These are phyloP conservation scores for Dactylonectria estremocensis DNA, from an alignment of 2,329 filamentous ascomycete genomes.

Conservation along the genomic window DNA sequence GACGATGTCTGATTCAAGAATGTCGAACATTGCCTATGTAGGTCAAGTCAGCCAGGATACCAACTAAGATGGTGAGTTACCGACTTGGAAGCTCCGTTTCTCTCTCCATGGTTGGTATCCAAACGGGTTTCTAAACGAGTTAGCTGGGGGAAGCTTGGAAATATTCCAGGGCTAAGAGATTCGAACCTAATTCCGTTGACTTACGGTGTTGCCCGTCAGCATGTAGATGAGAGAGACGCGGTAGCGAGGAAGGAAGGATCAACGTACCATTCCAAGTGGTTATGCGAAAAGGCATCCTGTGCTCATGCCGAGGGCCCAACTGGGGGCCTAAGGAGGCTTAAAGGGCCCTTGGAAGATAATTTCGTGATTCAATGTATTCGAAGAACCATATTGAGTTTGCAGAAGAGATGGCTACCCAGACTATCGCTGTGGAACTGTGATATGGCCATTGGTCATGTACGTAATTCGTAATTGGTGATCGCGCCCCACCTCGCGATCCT, in stretches of 20 bases:
- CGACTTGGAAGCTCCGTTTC: slow-evolving; percentile 77
- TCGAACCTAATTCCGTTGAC: slow-evolving; percentile 85
- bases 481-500: slow-evolving; percentile 35
- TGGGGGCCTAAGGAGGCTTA: too few relatives aligned
- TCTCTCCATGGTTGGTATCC: slow-evolving; percentile 88
- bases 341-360: too few relatives aligned
- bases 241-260: not conserved
- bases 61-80: slow-evolving; percentile 12
- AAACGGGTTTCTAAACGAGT: slow-evolving; percentile 78
- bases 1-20: slow-evolving; percentile 91
- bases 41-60: not conserved
- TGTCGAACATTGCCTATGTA: slow-evolving; percentile 89
- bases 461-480: slow-evolving; percentile 9
- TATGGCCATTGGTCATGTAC: not conserved
- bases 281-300: slow-evolving; percentile 81
- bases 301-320: too few relatives aligned
- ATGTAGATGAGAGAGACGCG: not conserved
- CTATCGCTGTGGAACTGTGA: too few relatives aligned
- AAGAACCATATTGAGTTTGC: not conserved
- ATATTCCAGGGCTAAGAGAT: slow-evolving; percentile 10
- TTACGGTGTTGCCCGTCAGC: slow-evolving; percentile 54
- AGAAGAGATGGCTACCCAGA: not conserved
- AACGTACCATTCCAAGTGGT: slow-evolving; percentile 87
- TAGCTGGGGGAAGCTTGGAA: not conserved
- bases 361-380: not conserved